Conservation (phyloP, 305 asterid species). For the Fraxinus dipetala region DNA sequence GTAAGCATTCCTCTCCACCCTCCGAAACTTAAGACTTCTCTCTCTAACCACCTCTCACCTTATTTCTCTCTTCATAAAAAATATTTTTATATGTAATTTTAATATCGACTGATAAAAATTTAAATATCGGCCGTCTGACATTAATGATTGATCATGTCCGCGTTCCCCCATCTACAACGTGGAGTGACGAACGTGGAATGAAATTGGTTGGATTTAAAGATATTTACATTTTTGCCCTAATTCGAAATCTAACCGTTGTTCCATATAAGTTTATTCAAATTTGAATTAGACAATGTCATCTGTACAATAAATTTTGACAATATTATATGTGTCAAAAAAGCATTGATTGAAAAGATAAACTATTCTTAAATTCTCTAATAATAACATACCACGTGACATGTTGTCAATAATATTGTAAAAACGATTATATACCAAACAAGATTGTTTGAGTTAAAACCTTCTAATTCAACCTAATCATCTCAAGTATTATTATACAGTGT, state of each 20-base stretch:
- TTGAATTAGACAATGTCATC: background rate
- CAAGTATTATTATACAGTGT: background rate
- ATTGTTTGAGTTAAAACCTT: too few species aligned
- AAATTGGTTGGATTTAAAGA: background rate
- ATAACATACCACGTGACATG: too few species aligned
- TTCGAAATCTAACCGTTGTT: background rate
- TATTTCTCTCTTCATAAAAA: constrained; percentile 28
- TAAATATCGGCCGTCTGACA: constrained; percentile 29
- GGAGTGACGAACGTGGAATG: background rate
- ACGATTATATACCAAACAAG: too few species aligned
- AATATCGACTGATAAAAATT: background rate
- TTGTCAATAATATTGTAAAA: too few species aligned
- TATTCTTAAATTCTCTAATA: too few species aligned
- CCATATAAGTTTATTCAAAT: background rate
- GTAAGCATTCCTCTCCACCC: constrained; percentile 1
- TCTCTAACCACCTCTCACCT: constrained; percentile 33
- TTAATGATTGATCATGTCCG: constrained; percentile 33
- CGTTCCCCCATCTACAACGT: constrained; percentile 19
- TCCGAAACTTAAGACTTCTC: constrained; percentile 6
- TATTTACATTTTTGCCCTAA: background rate
- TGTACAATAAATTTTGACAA: too few species aligned
- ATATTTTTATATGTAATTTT: background rate
- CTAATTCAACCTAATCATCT: background rate
- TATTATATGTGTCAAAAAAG: background rate
- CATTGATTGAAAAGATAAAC: too few species aligned